These are phyloP conservation scores for Colletotrichum liaoningense DNA, from an alignment of 2,329 filamentous ascomycete species.

Conservation along the genomic window DNA sequence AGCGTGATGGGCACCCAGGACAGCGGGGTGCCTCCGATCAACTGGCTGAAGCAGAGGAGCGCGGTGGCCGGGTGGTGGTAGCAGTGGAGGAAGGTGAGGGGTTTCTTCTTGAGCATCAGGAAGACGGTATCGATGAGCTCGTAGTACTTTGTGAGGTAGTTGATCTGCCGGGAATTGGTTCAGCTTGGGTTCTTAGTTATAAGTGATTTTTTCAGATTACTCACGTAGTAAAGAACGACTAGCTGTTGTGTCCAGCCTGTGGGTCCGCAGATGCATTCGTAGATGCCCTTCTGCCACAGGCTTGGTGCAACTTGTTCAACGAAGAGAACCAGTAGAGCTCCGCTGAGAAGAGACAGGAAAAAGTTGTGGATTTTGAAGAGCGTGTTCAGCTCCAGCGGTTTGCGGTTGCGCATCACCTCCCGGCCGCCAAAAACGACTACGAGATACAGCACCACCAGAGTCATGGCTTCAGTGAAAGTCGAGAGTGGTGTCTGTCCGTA, in stretches of 20 bases:
- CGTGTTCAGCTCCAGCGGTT: conserved; percentile 79
- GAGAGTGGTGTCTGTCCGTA: conserved; percentile 83
- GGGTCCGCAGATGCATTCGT: conserved; percentile 80
- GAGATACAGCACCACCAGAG: conserved; percentile 83
- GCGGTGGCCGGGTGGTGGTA: conserved; percentile 93
- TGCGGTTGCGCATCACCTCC: conserved; percentile 82
- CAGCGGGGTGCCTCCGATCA: conserved; percentile 84
- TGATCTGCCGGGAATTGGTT: conserved; percentile 70
- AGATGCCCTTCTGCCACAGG: conserved; percentile 77
- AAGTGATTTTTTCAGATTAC: conserved; percentile 42
- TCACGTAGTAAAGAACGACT: conserved; percentile 88
- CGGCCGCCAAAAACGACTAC: conserved; percentile 85
- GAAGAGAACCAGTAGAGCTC: conserved; percentile 78
- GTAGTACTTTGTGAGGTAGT: conserved; percentile 92
- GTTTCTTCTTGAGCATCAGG: conserved; percentile 95
- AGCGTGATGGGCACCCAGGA: conserved; percentile 88
- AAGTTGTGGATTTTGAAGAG: conserved; percentile 93
- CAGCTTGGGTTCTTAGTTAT: background rate
- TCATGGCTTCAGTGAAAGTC: conserved; percentile 77
- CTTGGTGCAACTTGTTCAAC: conserved; percentile 84
- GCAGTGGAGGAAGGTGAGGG: conserved; percentile 91
- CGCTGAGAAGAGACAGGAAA: conserved; percentile 82
- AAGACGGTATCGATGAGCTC: conserved; percentile 90
- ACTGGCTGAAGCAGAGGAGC: conserved; percentile 89
- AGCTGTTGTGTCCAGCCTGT: conserved; percentile 86